Percentiles rank a stretch among this genome's conserved stretches.
Conservation (phyloP, 257 asterid species). For the Salvia miltiorrhiza region DNA sequence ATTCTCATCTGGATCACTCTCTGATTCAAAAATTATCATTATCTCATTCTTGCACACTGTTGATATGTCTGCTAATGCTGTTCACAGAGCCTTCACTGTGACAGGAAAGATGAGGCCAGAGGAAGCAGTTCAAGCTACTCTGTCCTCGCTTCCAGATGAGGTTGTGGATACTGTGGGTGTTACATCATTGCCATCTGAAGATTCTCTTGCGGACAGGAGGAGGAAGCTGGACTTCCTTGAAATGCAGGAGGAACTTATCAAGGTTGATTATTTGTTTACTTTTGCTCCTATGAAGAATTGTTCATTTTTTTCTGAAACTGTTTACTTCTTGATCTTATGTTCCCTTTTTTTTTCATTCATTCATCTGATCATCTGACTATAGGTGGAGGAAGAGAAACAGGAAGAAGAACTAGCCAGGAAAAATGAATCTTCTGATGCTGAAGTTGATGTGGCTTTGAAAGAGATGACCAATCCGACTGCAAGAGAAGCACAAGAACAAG, state of each 20-base stretch:
- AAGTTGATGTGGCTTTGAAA: conserved; percentile 65
- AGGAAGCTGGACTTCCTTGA: conserved; percentile 83
- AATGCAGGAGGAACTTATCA: conserved; percentile 91
- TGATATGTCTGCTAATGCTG: conserved; percentile 23
- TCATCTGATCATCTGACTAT: conserved; percentile 26
- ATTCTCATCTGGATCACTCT: conserved; percentile 8
- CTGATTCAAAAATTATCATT: neutral
- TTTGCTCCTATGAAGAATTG: conserved; percentile 13
- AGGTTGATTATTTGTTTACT: conserved; percentile 40
- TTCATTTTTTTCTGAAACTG: conserved; percentile 12
- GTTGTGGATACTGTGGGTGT: conserved; percentile 84
- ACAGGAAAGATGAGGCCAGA: conserved; percentile 79
- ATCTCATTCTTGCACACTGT: conserved; percentile 22
- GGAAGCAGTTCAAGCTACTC: conserved; percentile 80
- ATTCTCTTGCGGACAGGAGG: conserved; percentile 83
- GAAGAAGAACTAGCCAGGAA: conserved; percentile 49
- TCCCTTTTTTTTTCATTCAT: neutral
- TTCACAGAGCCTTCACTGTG: conserved; percentile 68
- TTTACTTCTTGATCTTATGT: conserved; percentile 13
- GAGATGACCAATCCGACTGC: conserved; percentile 63
- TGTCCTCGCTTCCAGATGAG: conserved; percentile 91
- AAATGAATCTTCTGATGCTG: conserved; percentile 40
- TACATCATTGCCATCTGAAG: conserved; percentile 84
- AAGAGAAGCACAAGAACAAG: conserved; percentile 68
- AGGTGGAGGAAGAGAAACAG: conserved; percentile 82